phyloP scores from a whole-genome alignment of 805 yeast species.

The Pichia occidentalis region DNA sequence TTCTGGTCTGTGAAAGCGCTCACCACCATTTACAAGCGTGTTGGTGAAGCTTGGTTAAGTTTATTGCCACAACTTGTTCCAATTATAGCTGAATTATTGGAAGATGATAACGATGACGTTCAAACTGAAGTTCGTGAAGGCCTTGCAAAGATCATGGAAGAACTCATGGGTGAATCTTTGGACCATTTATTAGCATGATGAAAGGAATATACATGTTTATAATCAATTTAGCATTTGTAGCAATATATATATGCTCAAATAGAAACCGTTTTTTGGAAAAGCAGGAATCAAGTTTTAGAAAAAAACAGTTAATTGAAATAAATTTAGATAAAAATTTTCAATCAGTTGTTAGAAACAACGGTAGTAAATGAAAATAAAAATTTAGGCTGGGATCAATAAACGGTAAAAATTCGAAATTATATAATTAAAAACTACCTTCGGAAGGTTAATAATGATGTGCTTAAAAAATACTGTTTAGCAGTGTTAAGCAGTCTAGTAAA shows the following conservation, averaged over 20 bases:
- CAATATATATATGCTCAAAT: background rate
- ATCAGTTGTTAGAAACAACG: no score
- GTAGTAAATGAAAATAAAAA: no score
- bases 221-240: background rate
- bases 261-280: no score
- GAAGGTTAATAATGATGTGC: background rate
- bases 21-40: slow-evolving; percentile 77
- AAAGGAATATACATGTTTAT: background rate
- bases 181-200: slow-evolving; percentile 41
- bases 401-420: no score
- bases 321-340: no score
- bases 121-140: slow-evolving; percentile 89
- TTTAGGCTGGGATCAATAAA: no score
- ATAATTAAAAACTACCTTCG: background rate
- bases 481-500: slow-evolving; percentile 1
- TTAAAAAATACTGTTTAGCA: background rate
- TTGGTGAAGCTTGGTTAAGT: slow-evolving; percentile 91
- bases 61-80: slow-evolving; percentile 94
- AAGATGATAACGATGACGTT: slow-evolving; percentile 91
- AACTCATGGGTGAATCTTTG: slow-evolving; percentile 89
- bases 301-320: no score
- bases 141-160: slow-evolving; percentile 84
- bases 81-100: slow-evolving; percentile 87
- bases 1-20: slow-evolving; percentile 76
- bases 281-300: no score